phyloP scores from a whole-genome alignment of 73 alveolate species.

The Halteria grandinella region DNA sequence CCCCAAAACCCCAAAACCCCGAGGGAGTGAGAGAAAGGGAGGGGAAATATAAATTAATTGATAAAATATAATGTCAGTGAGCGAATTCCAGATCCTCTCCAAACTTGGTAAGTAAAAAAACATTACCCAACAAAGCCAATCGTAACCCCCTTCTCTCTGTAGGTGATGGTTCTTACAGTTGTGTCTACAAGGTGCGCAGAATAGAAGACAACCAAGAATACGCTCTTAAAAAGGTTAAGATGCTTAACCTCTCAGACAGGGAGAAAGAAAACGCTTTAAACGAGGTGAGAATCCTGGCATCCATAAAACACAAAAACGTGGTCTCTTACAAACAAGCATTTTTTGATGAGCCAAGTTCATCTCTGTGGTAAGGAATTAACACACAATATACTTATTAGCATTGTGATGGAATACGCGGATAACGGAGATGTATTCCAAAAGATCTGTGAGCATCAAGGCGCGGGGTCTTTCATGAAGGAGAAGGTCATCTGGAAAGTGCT shows the following conservation, averaged over 20 bases:
- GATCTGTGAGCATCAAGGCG: constrained; percentile 71
- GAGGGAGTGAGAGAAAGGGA: background rate
- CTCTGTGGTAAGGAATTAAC: constrained; percentile 56
- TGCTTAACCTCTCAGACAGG: constrained; percentile 77
- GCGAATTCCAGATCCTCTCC: constrained; percentile 24
- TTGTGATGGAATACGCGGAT: constrained; percentile 87
- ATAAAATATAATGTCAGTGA: constrained; percentile 38
- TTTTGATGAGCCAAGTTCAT: constrained; percentile 78
- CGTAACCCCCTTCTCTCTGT: background rate
- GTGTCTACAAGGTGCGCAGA: constrained; percentile 79
- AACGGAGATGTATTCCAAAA: constrained; percentile 80
- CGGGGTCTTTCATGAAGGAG: constrained; percentile 73
- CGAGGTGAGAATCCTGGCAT: constrained; percentile 92
- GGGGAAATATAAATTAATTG: background rate
- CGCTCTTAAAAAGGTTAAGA: constrained; percentile 87
- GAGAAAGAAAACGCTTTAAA: constrained; percentile 89
- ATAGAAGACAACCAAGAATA: constrained; percentile 75
- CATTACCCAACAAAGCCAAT: background rate
- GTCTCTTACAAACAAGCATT: constrained; percentile 89
- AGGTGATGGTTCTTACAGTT: constrained; percentile 91
- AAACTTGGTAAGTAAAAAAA: constrained; percentile 5
- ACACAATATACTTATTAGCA: constrained; percentile 6
- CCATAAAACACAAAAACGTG: constrained; percentile 82
- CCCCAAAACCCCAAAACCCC: constrained; percentile 35
- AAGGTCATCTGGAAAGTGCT: constrained; percentile 81